Base-by-base conservation (phyloP, 2,329 filamentous ascomycete genomes). In the Dichotomopilus funicola region DNA sequence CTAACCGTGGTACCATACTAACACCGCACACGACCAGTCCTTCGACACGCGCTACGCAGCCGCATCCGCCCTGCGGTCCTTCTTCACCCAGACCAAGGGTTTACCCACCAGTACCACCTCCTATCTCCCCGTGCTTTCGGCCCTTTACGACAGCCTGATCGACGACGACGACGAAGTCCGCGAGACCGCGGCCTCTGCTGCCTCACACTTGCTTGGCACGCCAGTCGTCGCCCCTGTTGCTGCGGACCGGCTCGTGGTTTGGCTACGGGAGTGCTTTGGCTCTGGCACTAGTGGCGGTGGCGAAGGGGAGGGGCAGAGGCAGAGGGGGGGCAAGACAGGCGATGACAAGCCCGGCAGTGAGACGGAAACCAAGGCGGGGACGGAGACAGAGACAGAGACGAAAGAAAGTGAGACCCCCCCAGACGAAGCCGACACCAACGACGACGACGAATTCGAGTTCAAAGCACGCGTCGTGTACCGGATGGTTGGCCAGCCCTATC, bases 81-180 rank as follows among this genome's bases (percentile, higher is more conserved):
- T 82, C 67, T 79, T 74, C 63, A 66, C 51, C 12, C 27, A 42
- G 57, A 40, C 62, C 49, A 48, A 59, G 60, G 56, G 19, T 27
- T 27, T 62, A 51, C 67, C 43, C 64, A 62, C 45, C 60, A 48
- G 42, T 42, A 61, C 70, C 40, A 37, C 58, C 0, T 66, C 68
- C 11, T 72, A 82, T 37, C 69, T 89, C 1, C 73, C 80, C 1
- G 73, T 81, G 35, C 79, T 87, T 51, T 68, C 90, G 5, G 75
- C 85, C 3, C 73, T 92, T 1, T 91, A 94, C 69, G 85, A 90
- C 66, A 76, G 84, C 46, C 77, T 95, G 4, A 88, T 89, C 66
- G 94, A 97, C 66, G 92, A 97, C 66, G 92, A 97, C 66, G 89
- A 96, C 63, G 91, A 96, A 55, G 81, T 96, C 60, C 83, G 92